Conservation (phyloP, 108 stramenopile species). For the Schizochytrium sp. region DNA sequence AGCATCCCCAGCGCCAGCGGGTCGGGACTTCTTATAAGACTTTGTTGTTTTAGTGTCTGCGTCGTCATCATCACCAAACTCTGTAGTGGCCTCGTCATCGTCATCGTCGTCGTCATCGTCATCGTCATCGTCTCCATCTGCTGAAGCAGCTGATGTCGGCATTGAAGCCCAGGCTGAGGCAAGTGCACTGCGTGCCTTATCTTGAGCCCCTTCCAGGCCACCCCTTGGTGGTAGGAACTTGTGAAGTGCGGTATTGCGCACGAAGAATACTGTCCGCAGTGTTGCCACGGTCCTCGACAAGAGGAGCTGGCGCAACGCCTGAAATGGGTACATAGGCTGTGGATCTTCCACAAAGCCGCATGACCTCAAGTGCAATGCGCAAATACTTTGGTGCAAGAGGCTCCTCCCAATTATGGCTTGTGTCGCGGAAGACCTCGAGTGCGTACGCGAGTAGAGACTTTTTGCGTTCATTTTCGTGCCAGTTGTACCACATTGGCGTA, state of each 20-base stretch:
- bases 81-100: background rate
- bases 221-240: background rate
- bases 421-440: constrained; percentile 52
- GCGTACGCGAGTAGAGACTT: constrained; percentile 55
- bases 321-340: background rate
- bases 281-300: background rate
- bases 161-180: background rate
- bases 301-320: background rate
- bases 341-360: constrained; percentile 7
- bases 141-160: background rate
- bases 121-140: background rate
- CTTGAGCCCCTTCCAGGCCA: background rate
- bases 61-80: background rate
- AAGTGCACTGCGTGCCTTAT: background rate
- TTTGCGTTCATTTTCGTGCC: constrained; percentile 31
- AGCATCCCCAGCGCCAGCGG: background rate
- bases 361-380: constrained; percentile 12
- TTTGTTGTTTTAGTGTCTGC: no score
- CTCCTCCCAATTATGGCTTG: constrained; percentile 20
- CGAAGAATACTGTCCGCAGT: constrained; percentile 3
- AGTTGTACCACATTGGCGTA: constrained; percentile 59
- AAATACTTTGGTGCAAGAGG: background rate
- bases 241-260: background rate
- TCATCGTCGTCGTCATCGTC: constrained; percentile 22
- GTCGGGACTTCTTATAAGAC: no score